Conservation (phyloP, 257 asterid genomes). For the Solanum peruvianum region DNA sequence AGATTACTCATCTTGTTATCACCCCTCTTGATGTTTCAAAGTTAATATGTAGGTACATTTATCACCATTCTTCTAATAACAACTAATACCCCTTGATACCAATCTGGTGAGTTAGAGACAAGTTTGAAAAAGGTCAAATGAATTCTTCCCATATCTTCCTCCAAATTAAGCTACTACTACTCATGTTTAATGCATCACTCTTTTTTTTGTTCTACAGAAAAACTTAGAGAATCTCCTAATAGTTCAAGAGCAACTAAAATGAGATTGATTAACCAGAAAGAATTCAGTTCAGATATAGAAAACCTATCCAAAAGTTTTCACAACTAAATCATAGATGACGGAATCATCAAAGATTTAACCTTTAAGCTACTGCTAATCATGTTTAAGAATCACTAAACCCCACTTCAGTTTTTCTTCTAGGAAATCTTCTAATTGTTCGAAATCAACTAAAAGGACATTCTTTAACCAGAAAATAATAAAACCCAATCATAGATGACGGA, state of each 20-base stretch:
- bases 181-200: background rate
- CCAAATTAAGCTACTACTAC: background rate
- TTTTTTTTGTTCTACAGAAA: background rate
- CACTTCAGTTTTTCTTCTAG: background rate
- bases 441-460: background rate
- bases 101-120: background rate
- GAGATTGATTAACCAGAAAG: background rate
- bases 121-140: background rate
- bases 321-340: background rate
- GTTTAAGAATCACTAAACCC: background rate
- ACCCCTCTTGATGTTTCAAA: conserved; percentile 39
- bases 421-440: background rate
- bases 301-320: background rate
- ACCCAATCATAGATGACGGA: background rate
- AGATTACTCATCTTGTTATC: conserved; percentile 23
- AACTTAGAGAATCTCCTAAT: background rate
- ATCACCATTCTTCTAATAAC: background rate
- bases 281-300: background rate
- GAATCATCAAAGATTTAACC: background rate
- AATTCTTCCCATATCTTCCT: conserved; percentile 9
- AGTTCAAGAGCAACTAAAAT: background rate
- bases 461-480: background rate
- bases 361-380: background rate
- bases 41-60: conserved; percentile 30
- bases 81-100: background rate